Percentiles rank a stretch among this genome's conserved stretches.
Conservation (phyloP, 1,284 basidiomycete species). For the Puccinia triticina region DNA sequence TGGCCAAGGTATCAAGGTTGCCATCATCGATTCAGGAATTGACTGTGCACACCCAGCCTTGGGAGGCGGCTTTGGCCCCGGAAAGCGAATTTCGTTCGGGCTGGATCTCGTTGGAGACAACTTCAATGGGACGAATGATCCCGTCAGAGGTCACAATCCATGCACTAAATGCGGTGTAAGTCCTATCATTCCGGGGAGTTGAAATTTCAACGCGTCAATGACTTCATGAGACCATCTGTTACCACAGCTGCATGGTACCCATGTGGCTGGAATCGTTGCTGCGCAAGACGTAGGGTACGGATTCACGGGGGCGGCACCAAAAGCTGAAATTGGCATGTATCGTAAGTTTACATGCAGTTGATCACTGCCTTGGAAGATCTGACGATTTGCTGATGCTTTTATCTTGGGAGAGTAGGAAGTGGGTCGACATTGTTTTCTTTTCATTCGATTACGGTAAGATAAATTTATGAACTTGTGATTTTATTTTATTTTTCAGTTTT, state of each 20-base stretch:
- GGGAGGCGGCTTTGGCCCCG: constrained; percentile 69
- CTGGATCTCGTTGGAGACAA: constrained; percentile 64
- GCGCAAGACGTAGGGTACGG: constrained; percentile 35
- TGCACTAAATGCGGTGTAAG: constrained; percentile 39
- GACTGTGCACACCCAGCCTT: constrained; percentile 70
- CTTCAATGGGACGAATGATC: constrained; percentile 24
- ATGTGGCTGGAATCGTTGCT: constrained; percentile 45
- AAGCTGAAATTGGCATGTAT: constrained; percentile 43
- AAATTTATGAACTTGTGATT: neutral
- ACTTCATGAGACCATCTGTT: neutral
- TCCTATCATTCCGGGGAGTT: neutral
- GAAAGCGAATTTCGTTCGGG: constrained; percentile 68
- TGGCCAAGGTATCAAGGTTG: constrained; percentile 43
- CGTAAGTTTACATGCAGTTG: constrained; percentile 5
- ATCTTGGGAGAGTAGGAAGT: constrained; percentile 10
- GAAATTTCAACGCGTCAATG: neutral
- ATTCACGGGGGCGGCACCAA: constrained; percentile 45
- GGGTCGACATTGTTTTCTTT: neutral
- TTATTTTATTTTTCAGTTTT: constrained; percentile 23
- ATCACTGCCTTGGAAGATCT: neutral
- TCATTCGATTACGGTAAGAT: neutral
- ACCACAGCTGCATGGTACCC: constrained; percentile 39
- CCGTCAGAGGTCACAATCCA: constrained; percentile 8
- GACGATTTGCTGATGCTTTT: neutral
- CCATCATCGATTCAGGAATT: constrained; percentile 61